Base-by-base conservation (phyloP, 495 filamentous ascomycete species). In the Trichodelitschia bisporula region DNA sequence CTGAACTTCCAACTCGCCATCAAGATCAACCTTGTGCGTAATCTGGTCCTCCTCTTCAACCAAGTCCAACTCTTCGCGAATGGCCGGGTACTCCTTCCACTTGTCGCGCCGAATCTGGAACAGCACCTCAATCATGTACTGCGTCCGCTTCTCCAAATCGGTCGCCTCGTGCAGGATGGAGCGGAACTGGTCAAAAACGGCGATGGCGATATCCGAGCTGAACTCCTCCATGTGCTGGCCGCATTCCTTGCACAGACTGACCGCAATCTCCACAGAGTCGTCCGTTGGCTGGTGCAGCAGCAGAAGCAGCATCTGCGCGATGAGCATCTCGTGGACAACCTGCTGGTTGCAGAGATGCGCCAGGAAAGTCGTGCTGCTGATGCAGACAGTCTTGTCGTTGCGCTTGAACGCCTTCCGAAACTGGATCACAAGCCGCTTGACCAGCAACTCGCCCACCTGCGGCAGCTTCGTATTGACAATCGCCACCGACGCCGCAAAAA, bases 391-490 rank as follows among this genome's bases (percentile, higher is more conserved):
- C 58, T 95, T 93, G 56, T 99, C 86, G 41, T 93, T 93, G 40
- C 86, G 59, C 53, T 80, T 89, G 57, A 90, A 93, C 1, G 77
- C 78, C 50, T 95, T 95, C 36, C 79, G 67, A 49, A 95, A 95
- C 44, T 92, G 89, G 16, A 86, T 59, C 34, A 95, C 66, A 34
- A 99, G 57, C 24, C 86, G 62, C 42, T 76, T 77, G 32, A 89
- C 58, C 19, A 99, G 58, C 29, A 99, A 54, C 47, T 99, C 89
- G 17, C 86, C 86, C 13, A 93, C 79, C 46, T 80, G 69, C 2
- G 86, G 86, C 15, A 99, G 58, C 48, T 99, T 99, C 15, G 86
- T 91, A 47, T 99, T 99, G 46, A 92, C 78, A 33, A 99, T 91
- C 12, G 89, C 79, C 0, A 69, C 78, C 74, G 93, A 80, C 15